A percentile compares a stretch with the other conserved stretches of the same genome.
Conservation (phyloP, 768 basidiomycete species). For the Amanita brunnescens region DNA sequence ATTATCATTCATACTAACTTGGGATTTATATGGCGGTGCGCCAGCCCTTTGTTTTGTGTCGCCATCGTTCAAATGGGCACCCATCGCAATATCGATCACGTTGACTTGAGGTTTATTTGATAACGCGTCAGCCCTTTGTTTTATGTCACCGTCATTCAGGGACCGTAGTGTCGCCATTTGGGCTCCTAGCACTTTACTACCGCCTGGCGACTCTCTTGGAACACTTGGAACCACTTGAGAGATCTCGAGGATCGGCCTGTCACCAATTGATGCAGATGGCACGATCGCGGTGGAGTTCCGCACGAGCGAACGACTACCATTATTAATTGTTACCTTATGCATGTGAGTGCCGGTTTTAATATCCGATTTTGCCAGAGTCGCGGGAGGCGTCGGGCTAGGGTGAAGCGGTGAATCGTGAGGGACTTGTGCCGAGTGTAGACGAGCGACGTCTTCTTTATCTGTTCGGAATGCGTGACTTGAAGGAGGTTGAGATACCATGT, state of each 20-base stretch:
- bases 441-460: neutral
- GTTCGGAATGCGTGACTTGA: neutral
- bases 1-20: neutral
- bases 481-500: neutral
- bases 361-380: neutral
- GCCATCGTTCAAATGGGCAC: neutral
- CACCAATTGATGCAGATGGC: neutral
- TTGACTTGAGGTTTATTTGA: neutral
- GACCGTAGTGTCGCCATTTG: neutral
- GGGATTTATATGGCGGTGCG: neutral
- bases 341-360: neutral
- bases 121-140: neutral
- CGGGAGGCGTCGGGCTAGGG: neutral
- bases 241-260: neutral
- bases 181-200: neutral
- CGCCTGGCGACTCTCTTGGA: neutral
- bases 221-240: neutral
- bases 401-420: neutral
- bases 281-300: neutral
- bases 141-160: neutral
- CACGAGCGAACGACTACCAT: neutral
- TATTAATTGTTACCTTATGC: neutral
- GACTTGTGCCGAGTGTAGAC: neutral
- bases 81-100: too few species aligned
- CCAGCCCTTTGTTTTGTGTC: neutral